Base-by-base conservation (phyloP, 1,139 yeast genomes). In the Hyphopichia pseudoburtonii region DNA sequence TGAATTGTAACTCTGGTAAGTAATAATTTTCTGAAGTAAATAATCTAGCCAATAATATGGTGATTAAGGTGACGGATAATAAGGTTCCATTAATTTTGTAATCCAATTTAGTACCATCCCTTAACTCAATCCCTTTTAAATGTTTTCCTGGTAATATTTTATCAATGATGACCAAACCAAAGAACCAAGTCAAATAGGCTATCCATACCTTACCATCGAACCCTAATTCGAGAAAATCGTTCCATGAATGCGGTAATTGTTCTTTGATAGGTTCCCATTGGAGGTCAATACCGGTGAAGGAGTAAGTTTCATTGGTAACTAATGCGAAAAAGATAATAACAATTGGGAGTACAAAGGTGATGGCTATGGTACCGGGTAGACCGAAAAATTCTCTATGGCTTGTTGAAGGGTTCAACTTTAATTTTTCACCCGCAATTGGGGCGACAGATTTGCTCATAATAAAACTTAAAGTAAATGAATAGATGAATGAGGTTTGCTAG, bases 41-140 rank as follows among this genome's bases (percentile, higher is more conserved):
- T 41, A 73, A 70, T 46, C 97, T 72, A 9, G 77, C 69, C 1
- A 61, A 56, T 23, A 88, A 56, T 1, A 78, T 43, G 0, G 70
- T 54, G 9, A 71, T 39, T 23, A 88, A 60, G 1, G 79, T 49
- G 0, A 72, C 53, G 21, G 80, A 68, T 44, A 87, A 68, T 21
- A 74, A 65, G 31, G 73, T 60, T 11, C 98, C 98, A 55, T 92
- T 92, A 65, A 92, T 86, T 53, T 83, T 83, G 64, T 92, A 92
- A 23, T 58, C 56, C 43, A 94, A 71, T 36, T 61, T 57, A 2
- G 86, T 72, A 2, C 92, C 94, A 54, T 89, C 96, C 50, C 97
- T 73, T 43, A 92, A 66, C 35, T 59, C 61, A 3, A 83, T 78
- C 17, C 99, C 99, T 30, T 75, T 54, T 47, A 80, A 70, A 23